Conservation (phyloP, 2,329 filamentous ascomycete genomes). For the Zymoseptoria ardabiliae region DNA sequence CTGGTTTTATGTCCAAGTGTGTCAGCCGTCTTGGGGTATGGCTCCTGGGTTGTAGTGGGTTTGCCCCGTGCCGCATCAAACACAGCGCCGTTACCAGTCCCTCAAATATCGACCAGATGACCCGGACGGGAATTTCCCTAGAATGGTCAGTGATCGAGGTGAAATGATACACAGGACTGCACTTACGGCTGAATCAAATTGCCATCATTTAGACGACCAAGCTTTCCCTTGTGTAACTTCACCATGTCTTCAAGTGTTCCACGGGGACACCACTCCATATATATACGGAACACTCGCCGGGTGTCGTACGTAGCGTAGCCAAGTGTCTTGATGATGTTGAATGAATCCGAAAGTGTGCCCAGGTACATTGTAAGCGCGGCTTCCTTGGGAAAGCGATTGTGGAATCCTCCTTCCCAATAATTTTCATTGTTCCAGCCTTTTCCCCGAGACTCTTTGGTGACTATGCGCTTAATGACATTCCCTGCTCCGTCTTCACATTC, state of each 20-base stretch:
- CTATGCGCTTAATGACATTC: neutral
- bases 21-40: neutral
- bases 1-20: conserved; percentile 5
- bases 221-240: neutral
- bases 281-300: conserved; percentile 33
- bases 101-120: conserved; percentile 6
- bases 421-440: neutral
- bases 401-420: neutral
- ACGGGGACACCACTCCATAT: neutral
- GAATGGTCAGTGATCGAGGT: neutral
- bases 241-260: neutral
- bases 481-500: neutral
- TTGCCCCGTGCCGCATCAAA: neutral
- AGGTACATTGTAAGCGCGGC: neutral
- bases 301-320: conserved; percentile 2
- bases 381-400: conserved; percentile 1
- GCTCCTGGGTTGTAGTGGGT: neutral
- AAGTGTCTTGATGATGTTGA: neutral
- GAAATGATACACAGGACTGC: neutral
- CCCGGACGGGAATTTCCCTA: conserved; percentile 1
- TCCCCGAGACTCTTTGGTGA: neutral
- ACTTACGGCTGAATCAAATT: neutral
- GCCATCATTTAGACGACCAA: neutral
- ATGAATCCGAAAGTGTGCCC: neutral
- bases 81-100: conserved; percentile 1